Conservation (phyloP, 139 green algal genomes). For the Protoeuglena noctilucae region DNA sequence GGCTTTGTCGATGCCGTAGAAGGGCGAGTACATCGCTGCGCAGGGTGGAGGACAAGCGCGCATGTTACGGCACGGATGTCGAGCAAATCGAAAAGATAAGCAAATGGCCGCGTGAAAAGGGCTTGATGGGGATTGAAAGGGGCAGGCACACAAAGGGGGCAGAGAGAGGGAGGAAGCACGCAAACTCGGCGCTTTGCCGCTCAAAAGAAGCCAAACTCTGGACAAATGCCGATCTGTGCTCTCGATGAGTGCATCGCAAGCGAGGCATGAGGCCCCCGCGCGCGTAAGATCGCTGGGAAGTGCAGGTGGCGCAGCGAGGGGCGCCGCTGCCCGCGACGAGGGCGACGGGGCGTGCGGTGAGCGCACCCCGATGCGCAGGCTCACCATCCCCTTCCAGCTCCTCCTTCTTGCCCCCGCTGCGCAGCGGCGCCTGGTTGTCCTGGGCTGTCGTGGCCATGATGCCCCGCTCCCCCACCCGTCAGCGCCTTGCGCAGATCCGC, state of each 20-base stretch:
- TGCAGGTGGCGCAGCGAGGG: not conserved
- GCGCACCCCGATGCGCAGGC: conserved; percentile 4
- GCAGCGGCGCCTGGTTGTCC: conserved; percentile 50
- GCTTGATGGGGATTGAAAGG: not conserved
- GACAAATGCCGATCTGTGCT: not conserved
- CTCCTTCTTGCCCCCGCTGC: conserved; percentile 51
- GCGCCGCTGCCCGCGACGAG: not conserved
- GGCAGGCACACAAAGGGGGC: not conserved
- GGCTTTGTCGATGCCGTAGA: conserved; percentile 98
- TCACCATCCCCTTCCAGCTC: conserved; percentile 83
- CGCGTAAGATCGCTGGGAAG: not conserved
- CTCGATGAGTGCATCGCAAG: not conserved
- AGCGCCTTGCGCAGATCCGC: too few species aligned
- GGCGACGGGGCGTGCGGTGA: not conserved
- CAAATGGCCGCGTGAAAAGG: not conserved
- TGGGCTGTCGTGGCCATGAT: conserved; percentile 53
- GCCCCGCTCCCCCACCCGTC: too few species aligned
- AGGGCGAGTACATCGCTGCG: conserved; percentile 94
- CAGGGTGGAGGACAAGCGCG: conserved; percentile 2
- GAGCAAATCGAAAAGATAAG: not conserved
- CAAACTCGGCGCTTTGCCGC: not conserved
- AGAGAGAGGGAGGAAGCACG: not conserved
- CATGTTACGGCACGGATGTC: too few species aligned
- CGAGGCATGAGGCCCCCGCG: not conserved
- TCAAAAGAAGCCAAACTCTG: not conserved